Evolutionary conservation across 805 yeast genomes (phyloP), one percentile per base, ranked within the genome.

Genomic region (Ogataea neopini): DNA sequence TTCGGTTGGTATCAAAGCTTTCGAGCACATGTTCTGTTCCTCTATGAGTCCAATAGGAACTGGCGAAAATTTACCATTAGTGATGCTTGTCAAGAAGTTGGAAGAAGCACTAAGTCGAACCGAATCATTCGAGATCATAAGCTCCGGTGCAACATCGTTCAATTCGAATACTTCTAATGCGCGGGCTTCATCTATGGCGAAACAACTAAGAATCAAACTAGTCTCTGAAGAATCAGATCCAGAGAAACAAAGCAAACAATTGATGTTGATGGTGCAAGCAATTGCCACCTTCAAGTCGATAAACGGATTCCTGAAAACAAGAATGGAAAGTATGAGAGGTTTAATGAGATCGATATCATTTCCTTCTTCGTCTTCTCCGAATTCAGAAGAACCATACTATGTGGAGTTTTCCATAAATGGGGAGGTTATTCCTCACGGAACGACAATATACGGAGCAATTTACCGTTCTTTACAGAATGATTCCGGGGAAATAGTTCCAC

Each of bases 401-500:
- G 68, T 83, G 44, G 85, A 81, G 46, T 88, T 88, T 59, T 67
- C 68, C 1, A 67, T 83, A 10, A 72, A 81, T 51, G 88, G 77
- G 3, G 81, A 80, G 47, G 68, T 64, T 0, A 71, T 87, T 22
- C 84, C 88, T 2, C 71, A 71, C 32, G 87, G 79, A 43, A 80
- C 87, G 0, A 88, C 96, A 0, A 75, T 88, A 2, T 86, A 82
- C 64, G 94, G 94, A 1, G 91, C 89, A 0, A 70, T 86, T 5
- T 82, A 81, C 60, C 75, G 77, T 41, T 67, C 79, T 2, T 60
- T 76, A 11, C 75, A 77, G 59, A 43, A 51, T 6, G 56, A 66
- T 14, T 54, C 74, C 0, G 68, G 68, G 25, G 71, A 69, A 34
- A 58, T 60, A 18, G 71, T 80, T 22, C 77, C 81, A 20, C 69